Evolutionary conservation across 2,329 filamentous ascomycete species (phyloP).

Genomic region (Thielaviopsis ethacetica): DNA sequence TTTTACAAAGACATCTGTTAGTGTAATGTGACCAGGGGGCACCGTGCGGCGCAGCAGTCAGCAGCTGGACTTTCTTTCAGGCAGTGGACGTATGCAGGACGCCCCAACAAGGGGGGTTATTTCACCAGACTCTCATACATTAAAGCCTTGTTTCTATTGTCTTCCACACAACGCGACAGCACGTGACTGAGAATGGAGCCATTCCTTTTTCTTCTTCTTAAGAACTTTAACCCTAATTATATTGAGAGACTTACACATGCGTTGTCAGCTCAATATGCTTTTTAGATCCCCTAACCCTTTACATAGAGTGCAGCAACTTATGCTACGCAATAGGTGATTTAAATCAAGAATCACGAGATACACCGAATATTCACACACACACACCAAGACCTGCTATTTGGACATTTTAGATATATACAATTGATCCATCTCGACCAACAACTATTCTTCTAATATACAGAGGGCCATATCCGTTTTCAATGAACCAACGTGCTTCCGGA

Average conservation of each 20-base stretch:
- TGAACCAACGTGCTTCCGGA: conserved; percentile 1
- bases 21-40: background rate
- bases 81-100: background rate
- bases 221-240: too few relatives aligned
- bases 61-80: background rate
- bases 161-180: conserved; percentile 5
- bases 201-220: too few relatives aligned
- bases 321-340: background rate
- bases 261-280: too few relatives aligned
- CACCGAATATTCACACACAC: background rate
- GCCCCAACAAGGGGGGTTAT: background rate
- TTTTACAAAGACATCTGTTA: background rate
- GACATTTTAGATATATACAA: background rate
- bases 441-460: background rate
- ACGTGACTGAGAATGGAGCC: conserved; percentile 3
- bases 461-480: background rate
- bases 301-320: too few relatives aligned
- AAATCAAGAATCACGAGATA: background rate
- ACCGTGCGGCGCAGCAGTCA: background rate
- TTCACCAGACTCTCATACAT: background rate
- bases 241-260: too few relatives aligned
- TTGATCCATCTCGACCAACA: background rate
- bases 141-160: conserved; percentile 1
- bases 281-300: too few relatives aligned
- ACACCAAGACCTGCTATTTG: too few relatives aligned